These are phyloP conservation scores for Pythium aphanidermatum DNA, from an alignment of 352 stramenopile genomes.

Conservation along the genomic window DNA sequence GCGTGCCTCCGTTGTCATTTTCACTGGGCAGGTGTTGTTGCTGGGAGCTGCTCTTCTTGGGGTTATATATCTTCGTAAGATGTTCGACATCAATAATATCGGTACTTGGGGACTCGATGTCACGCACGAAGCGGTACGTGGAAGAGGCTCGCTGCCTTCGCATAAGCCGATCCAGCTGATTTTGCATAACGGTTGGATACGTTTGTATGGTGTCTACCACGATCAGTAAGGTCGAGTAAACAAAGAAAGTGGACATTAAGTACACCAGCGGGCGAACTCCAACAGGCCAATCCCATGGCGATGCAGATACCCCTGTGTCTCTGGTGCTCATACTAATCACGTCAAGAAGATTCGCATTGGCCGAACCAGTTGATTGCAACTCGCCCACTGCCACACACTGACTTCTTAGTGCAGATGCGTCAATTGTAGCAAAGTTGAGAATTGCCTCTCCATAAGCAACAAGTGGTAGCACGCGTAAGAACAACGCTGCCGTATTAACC, in stretches of 20 bases:
- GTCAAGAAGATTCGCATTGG: background rate
- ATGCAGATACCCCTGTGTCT: too few relatives aligned
- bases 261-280: conserved; percentile 33
- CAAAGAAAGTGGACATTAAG: conserved; percentile 29
- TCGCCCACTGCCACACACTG: conserved; percentile 39
- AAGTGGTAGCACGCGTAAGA: conserved; percentile 56
- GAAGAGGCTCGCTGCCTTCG: conserved; percentile 7
- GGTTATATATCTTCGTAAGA: conserved; percentile 66
- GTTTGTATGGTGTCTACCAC: conserved; percentile 57
- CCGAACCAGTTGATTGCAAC: background rate
- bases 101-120: conserved; percentile 20
- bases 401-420: conserved; percentile 31
- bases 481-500: conserved; percentile 27
- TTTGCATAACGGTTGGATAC: conserved; percentile 53
- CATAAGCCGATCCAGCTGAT: conserved; percentile 23
- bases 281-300: conserved; percentile 54
- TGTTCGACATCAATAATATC: conserved; percentile 45
- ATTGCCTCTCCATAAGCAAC: conserved; percentile 46
- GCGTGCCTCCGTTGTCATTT: background rate
- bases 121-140: background rate
- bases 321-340: background rate
- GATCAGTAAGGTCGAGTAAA: conserved; percentile 52
- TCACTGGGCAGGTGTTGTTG: background rate
- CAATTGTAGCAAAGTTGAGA: conserved; percentile 45
- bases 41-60: conserved; percentile 25